Evolutionary conservation across 331 rosid species (phyloP).

Genomic region (Pyracantha coccinea): DNA sequence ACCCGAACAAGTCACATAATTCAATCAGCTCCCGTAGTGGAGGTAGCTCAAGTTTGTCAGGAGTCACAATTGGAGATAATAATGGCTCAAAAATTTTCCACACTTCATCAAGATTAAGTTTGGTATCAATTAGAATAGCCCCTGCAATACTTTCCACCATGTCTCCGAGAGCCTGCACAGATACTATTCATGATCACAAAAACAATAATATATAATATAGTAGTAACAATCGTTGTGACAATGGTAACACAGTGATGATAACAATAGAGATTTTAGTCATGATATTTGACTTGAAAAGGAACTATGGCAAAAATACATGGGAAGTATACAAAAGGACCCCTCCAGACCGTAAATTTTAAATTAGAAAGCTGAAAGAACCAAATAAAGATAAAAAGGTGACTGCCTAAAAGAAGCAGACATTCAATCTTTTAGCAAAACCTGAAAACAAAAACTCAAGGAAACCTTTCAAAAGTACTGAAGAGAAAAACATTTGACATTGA

Average conservation of each 20-base stretch:
- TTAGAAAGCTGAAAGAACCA: not conserved
- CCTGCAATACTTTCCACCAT: constrained; percentile 92
- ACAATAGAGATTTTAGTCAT: not conserved
- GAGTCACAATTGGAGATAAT: constrained; percentile 87
- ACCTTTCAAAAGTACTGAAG: not conserved
- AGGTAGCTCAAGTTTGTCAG: constrained; percentile 85
- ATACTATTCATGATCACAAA: constrained; percentile 8
- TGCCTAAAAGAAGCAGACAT: not conserved
- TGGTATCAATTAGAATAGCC: constrained; percentile 74
- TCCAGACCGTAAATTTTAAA: not conserved
- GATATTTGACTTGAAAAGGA: not conserved
- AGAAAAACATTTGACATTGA: not conserved
- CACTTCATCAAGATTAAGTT: constrained; percentile 66
- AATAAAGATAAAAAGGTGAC: not conserved
- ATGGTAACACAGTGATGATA: not conserved
- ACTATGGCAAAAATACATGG: not conserved
- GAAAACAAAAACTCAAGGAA: not conserved
- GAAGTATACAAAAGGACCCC: not conserved
- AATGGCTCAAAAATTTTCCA: constrained; percentile 76
- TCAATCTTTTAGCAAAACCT: not conserved
- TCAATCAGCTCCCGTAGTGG: constrained; percentile 62
- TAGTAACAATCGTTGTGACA: not conserved
- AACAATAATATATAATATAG: constrained; percentile 6
- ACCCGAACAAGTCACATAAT: constrained; percentile 70
- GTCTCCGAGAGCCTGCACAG: constrained; percentile 80